Conservation (phyloP, 2,329 filamentous ascomycete species). For the Sarocladiaceae sp. region DNA sequence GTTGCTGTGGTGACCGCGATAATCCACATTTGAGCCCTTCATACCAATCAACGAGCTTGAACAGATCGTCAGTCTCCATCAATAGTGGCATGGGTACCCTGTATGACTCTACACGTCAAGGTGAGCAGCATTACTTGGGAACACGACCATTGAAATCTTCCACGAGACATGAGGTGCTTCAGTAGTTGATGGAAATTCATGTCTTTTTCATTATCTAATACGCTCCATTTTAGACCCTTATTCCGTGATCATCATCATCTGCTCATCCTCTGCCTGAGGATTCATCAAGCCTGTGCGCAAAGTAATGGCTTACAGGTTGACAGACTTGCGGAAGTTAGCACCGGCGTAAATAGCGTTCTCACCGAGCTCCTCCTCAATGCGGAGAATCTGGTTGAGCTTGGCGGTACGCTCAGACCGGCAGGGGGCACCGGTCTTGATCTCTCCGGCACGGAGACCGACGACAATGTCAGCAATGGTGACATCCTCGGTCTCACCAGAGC, state of each 20-base stretch:
- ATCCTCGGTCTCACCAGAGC: conserved; percentile 98
- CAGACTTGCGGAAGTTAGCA: conserved; percentile 81
- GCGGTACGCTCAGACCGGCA: conserved; percentile 95
- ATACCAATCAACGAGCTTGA: background rate
- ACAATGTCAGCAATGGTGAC: conserved; percentile 98
- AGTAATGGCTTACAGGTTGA: conserved; percentile 64
- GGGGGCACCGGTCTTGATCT: conserved; percentile 99
- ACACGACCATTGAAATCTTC: too few species aligned
- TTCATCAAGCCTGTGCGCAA: background rate
- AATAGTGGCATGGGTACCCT: too few species aligned
- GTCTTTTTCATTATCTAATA: conserved; percentile 1
- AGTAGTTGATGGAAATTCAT: too few species aligned
- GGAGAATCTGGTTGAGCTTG: conserved; percentile 99
- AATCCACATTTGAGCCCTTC: background rate
- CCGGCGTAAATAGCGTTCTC: conserved; percentile 88
- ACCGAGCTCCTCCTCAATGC: conserved; percentile 98
- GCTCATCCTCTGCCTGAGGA: background rate
- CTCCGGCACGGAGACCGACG: conserved; percentile 89
- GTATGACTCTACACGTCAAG: too few species aligned
- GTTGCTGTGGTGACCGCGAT: conserved; percentile 11
- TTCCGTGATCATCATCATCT: conserved; percentile 4
- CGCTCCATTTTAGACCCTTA: background rate
- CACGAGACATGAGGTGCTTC: too few species aligned
- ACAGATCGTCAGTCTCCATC: background rate
- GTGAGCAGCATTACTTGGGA: too few species aligned